Percentiles rank a stretch among this genome's conserved stretches.
phyloP scores from a whole-genome alignment of 805 yeast species.

The Priceomyces castillae region DNA sequence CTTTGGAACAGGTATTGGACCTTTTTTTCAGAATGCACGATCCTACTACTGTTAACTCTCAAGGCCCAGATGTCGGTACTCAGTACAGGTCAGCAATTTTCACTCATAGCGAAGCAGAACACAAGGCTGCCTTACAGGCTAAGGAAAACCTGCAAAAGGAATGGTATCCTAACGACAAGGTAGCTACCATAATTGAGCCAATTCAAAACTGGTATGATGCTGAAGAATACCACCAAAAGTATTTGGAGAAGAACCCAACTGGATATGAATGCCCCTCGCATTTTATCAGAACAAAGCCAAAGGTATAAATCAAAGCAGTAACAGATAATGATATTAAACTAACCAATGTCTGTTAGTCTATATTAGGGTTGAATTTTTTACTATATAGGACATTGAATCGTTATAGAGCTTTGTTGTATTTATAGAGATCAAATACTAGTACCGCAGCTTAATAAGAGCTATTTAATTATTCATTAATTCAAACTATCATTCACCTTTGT shows the following conservation, averaged over 20 bases:
- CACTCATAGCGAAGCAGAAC: constrained; percentile 55
- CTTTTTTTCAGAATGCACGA: constrained; percentile 92
- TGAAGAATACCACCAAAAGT: constrained; percentile 90
- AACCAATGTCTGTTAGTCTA: no score
- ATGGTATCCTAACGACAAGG: constrained; percentile 70
- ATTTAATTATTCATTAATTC: no score
- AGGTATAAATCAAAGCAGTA: constrained; percentile 22
- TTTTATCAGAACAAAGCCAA: constrained; percentile 64
- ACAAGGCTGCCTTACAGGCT: constrained; percentile 40
- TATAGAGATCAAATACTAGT: no score
- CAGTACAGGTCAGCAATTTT: constrained; percentile 88
- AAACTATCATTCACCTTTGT: no score
- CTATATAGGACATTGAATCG: no score
- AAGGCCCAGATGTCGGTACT: constrained; percentile 87
- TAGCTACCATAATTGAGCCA: constrained; percentile 70
- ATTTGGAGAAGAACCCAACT: constrained; percentile 72
- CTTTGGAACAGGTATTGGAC: constrained; percentile 62
- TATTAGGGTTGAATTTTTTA: no score
- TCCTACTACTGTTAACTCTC: constrained; percentile 79
- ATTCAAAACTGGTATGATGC: constrained; percentile 80
- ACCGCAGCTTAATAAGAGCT: no score
- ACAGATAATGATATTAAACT: no score
- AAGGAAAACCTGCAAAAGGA: constrained; percentile 59
- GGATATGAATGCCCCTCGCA: constrained; percentile 94
- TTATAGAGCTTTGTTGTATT: no score